Conservation (phyloP, 2,329 filamentous ascomycete species). For the Stenocarpella maydis region DNA sequence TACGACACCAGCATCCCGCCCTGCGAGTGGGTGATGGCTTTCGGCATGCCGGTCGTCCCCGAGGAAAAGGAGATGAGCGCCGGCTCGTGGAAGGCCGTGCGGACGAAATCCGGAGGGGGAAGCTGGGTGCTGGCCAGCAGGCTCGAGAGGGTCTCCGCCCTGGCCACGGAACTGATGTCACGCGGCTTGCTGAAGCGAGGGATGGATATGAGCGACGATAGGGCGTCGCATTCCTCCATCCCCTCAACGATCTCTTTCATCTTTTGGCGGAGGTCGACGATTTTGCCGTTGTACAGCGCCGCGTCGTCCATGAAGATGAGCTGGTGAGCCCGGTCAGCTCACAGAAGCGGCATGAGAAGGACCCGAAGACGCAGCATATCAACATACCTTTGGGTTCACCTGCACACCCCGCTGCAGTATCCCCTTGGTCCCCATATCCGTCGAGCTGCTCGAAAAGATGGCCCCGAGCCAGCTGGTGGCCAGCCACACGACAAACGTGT, state of each 20-base stretch:
- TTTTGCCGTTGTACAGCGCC: conserved; percentile 81
- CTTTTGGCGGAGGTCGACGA: conserved; percentile 74
- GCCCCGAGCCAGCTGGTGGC: conserved; percentile 76
- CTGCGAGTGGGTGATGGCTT: conserved; percentile 83
- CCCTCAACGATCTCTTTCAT: conserved; percentile 73
- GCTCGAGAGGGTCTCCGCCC: conserved; percentile 52
- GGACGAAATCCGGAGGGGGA: conserved; percentile 60
- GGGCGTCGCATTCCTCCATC: conserved; percentile 66
- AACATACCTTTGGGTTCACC: conserved; percentile 71
- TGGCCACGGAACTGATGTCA: conserved; percentile 64
- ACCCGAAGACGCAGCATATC: not conserved
- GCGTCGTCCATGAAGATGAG: conserved; percentile 87
- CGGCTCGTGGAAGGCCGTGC: conserved; percentile 75
- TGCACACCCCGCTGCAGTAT: conserved; percentile 78
- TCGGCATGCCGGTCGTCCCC: conserved; percentile 84
- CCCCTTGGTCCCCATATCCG: conserved; percentile 84
- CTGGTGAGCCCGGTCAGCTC: conserved; percentile 40
- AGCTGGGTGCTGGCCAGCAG: conserved; percentile 51
- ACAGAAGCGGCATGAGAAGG: not conserved
- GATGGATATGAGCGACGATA: conserved; percentile 71
- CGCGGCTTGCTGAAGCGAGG: conserved; percentile 69
- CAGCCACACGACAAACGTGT: conserved; percentile 76
- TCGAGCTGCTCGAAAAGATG: conserved; percentile 78
- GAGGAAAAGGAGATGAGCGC: conserved; percentile 82
- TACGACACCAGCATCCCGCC: conserved; percentile 67